Evolutionary conservation across 148 eudicot genomes (phyloP).

Genomic region (Arctostaphylos glauca): DNA sequence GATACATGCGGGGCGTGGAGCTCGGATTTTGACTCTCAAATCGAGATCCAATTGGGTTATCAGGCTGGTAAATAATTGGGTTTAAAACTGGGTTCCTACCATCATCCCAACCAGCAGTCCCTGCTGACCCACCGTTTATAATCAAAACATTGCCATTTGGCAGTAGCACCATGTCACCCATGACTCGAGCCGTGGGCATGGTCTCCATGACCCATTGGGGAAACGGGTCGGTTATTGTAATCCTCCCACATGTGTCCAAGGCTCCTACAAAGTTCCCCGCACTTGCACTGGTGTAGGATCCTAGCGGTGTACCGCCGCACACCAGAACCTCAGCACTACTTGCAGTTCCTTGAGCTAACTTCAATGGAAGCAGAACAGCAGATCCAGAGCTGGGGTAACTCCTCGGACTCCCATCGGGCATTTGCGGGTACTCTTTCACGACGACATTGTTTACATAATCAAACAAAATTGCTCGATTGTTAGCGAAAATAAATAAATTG

Average conservation of each 20-base stretch:
- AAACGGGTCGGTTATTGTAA: constrained; percentile 33
- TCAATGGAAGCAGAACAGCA: constrained; percentile 59
- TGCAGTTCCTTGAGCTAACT: constrained; percentile 4
- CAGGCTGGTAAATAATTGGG: constrained; percentile 59
- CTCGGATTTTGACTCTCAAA: constrained; percentile 50
- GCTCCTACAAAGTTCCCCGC: constrained; percentile 24
- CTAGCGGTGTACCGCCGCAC: constrained; percentile 52
- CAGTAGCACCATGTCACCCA: constrained; percentile 53
- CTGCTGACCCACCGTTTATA: constrained; percentile 59
- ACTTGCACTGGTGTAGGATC: constrained; percentile 19
- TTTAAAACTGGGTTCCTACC: constrained; percentile 51
- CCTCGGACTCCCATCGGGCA: constrained; percentile 66
- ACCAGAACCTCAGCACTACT: constrained; percentile 38
- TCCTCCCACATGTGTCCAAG: constrained; percentile 41
- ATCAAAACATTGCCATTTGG: constrained; percentile 52
- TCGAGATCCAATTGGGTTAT: constrained; percentile 32
- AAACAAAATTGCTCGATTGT: constrained; percentile 62
- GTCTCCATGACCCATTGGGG: constrained; percentile 48
- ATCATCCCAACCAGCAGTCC: constrained; percentile 74
- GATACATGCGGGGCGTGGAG: constrained; percentile 62
- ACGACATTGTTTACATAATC: constrained; percentile 42
- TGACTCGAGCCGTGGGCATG: constrained; percentile 45
- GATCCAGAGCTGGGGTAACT: constrained; percentile 75
- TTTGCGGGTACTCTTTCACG: constrained; percentile 47
- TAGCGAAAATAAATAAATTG: constrained; percentile 72